Evolutionary conservation across 148 eudicot species (phyloP).

Genomic region (Persicaria tinctoria): DNA sequence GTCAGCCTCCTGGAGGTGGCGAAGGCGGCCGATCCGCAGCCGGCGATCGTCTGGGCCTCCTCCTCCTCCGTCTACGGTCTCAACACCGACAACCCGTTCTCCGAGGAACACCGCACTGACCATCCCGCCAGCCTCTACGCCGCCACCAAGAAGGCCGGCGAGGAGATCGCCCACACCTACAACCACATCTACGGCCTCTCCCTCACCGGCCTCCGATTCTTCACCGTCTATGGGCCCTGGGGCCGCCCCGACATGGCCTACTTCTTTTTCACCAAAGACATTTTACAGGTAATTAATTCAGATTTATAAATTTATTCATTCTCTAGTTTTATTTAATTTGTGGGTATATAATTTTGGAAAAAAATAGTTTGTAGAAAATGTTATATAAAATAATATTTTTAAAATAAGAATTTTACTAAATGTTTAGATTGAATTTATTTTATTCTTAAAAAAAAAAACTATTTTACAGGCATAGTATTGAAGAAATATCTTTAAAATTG

Average conservation of each 20-base stretch:
- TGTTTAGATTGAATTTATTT: too few relatives aligned
- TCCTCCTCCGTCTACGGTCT: conserved; percentile 88
- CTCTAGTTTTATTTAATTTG: too few relatives aligned
- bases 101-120: conserved; percentile 70
- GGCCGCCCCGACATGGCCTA: conserved; percentile 98
- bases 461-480: too few relatives aligned
- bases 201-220: conserved; percentile 71
- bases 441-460: too few relatives aligned
- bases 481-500: too few relatives aligned
- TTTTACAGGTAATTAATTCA: conserved; percentile 21
- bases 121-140: conserved; percentile 89
- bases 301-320: too few relatives aligned
- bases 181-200: conserved; percentile 94
- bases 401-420: too few relatives aligned
- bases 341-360: too few relatives aligned
- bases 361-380: too few relatives aligned
- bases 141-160: conserved; percentile 93
- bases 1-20: conserved; percentile 66
- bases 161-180: conserved; percentile 88
- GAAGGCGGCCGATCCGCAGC: conserved; percentile 69
- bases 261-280: conserved; percentile 86
- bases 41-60: conserved; percentile 89
- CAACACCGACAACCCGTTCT: conserved; percentile 73
- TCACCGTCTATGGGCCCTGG: conserved; percentile 96
- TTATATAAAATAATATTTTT: too few relatives aligned